phyloP scores from a whole-genome alignment of 2,329 filamentous ascomycete genomes.

The Microdochium paspali region DNA sequence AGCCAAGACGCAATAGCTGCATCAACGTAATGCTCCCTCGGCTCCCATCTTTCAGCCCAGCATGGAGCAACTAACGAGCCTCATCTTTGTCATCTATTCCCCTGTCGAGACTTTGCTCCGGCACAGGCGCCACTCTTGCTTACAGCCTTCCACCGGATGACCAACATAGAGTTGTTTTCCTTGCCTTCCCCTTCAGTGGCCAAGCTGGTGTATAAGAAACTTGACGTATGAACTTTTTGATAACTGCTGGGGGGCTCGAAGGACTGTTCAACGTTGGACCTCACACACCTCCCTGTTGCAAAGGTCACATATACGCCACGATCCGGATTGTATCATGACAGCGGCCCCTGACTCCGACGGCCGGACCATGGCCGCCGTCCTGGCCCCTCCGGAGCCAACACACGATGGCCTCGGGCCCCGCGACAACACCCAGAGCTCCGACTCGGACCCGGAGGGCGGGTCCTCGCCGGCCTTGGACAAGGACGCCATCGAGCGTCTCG shows the following conservation, averaged over 20 bases:
- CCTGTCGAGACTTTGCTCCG: neutral
- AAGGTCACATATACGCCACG: neutral
- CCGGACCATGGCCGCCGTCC: neutral
- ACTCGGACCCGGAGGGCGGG: slow-evolving; percentile 4
- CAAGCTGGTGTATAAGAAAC: too few relatives aligned
- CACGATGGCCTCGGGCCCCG: neutral
- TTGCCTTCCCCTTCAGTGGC: too few relatives aligned
- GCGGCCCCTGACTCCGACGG: neutral
- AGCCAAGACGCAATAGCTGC: slow-evolving; percentile 15
- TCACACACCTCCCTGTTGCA: too few relatives aligned
- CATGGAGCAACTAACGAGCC: too few relatives aligned
- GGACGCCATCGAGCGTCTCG: slow-evolving; percentile 41
- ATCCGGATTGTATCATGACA: neutral
- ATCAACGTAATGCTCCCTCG: slow-evolving; percentile 5
- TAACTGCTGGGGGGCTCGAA: too few relatives aligned
- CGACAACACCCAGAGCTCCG: slow-evolving; percentile 4
- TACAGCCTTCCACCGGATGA: too few relatives aligned
- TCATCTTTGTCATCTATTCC: neutral
- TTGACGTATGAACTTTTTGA: too few relatives aligned
- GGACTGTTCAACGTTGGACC: too few relatives aligned
- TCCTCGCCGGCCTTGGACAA: slow-evolving; percentile 10
- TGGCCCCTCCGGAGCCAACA: neutral
- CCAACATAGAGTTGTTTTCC: too few relatives aligned
- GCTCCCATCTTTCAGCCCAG: neutral
- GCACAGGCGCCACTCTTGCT: neutral